Conservation (phyloP, 1,139 yeast species). For the Lipomyces yarrowii region DNA sequence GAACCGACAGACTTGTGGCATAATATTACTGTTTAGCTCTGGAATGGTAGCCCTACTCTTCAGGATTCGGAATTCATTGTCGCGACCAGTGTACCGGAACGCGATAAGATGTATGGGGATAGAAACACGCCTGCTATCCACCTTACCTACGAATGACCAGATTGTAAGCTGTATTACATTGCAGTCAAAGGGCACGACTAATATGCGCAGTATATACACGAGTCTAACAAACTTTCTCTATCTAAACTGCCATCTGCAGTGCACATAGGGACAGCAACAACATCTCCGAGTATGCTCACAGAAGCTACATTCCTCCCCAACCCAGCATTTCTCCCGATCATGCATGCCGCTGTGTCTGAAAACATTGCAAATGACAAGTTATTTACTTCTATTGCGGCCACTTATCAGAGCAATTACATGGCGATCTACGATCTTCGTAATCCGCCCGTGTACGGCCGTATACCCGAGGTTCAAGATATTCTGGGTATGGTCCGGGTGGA, state of each 20-base stretch:
- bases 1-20: not conserved
- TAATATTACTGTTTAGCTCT: not conserved
- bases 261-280: constrained; percentile 12
- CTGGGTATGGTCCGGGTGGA: constrained; percentile 71
- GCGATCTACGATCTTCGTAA: constrained; percentile 73
- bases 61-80: not conserved
- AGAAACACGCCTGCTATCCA: not conserved
- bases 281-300: constrained; percentile 5
- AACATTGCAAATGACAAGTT: constrained; percentile 55
- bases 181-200: not conserved
- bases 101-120: too few relatives aligned
- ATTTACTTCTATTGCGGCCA: constrained; percentile 63
- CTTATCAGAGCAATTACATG: constrained; percentile 60
- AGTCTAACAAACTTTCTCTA: constrained; percentile 8
- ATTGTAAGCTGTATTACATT: not conserved
- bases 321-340: constrained; percentile 29
- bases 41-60: not conserved
- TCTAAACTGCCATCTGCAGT: constrained; percentile 20
- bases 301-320: constrained; percentile 27
- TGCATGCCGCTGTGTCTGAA: constrained; percentile 42
- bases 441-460: constrained; percentile 66
- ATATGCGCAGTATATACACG: not conserved
- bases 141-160: not conserved
- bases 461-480: constrained; percentile 72
- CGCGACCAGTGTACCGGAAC: not conserved